Conservation (phyloP, 2,329 filamentous ascomycete genomes). For the Aureobasidium sp. region DNA sequence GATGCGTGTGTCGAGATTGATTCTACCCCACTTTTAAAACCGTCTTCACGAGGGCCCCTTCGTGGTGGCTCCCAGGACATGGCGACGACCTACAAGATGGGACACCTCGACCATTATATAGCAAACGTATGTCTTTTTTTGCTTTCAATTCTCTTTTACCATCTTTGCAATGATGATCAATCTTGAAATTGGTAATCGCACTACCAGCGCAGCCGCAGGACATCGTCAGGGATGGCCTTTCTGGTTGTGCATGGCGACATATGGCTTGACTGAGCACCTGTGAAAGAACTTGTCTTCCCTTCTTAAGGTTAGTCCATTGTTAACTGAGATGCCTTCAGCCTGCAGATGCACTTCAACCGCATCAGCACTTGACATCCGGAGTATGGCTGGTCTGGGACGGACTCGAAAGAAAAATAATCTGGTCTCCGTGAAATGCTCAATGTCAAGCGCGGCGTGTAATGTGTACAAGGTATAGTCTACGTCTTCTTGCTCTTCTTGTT, state of each 20-base stretch:
- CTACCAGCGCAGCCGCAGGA: constrained; percentile 39
- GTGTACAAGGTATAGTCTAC: background rate
- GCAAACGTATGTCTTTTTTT: background rate
- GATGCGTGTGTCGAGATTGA: constrained; percentile 65
- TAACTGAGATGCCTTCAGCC: background rate
- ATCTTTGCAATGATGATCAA: constrained; percentile 25
- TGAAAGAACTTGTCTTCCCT: background rate
- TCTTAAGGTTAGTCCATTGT: background rate
- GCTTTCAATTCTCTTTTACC: background rate
- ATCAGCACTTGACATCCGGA: background rate
- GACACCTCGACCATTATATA: constrained; percentile 37
- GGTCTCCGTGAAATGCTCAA: background rate
- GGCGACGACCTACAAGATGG: constrained; percentile 62
- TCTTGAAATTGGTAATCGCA: constrained; percentile 44
- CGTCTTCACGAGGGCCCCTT: constrained; percentile 66
- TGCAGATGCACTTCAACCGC: background rate
- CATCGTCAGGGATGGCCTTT: constrained; percentile 27
- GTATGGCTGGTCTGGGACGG: background rate
- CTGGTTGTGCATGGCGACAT: constrained; percentile 47
- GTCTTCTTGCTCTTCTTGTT: constrained; percentile 10
- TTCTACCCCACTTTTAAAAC: constrained; percentile 66
- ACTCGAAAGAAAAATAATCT: no score
- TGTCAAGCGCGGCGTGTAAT: background rate
- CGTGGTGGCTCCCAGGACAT: constrained; percentile 55
- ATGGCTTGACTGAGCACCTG: constrained; percentile 30